Base-by-base conservation (phyloP, 495 filamentous ascomycete species). In the Letharia columbiana region DNA sequence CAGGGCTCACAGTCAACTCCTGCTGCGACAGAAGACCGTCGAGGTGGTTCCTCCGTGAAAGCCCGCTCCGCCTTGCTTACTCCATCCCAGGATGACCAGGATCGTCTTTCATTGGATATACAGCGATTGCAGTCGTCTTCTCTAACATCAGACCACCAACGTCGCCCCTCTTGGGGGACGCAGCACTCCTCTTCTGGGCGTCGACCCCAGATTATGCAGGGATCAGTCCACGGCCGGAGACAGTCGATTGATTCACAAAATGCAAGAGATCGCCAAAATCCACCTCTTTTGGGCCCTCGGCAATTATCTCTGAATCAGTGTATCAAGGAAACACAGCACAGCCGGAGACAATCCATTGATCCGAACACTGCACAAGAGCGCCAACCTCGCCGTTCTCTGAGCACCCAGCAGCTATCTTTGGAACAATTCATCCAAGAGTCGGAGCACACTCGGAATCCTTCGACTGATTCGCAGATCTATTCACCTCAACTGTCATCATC, bases 401-500 rank as follows among this genome's bases (percentile, higher is more conserved):
- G 52, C 31, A 2, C 28, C 52, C 52, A 56, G 52, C 52, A 56
- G 52, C 12, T 56, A 35, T 35, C 52, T 35, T 56, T 56, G 52
- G 17, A 35, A 8, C 33, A 57, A 37, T 57, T 57, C 33, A 37
- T 57, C 8, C 31, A 37, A 37, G 54, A 57, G 8, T 57, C 54
- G 15, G 54, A 57, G 33, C 31, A 31, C 4, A 54, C 17, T 28
- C 23, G 13, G 23, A 28, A 54, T 11, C 33, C 63, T 15, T 59
- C 41, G 35, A 33, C 59, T 13, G 63, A 65, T 31, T 45, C 63
- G 45, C 63, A 50, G 13, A 44, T 49, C 33, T 65, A 60, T 17
- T 35, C 28, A 17, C 54, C 54, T 44, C 63, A 39, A 60, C 31
- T 17, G 17, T 39, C 41, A 59, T 23, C 31, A 37, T 40, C 56